Base-by-base conservation (phyloP, 179 eudicot genomes). In the Pouteria campechiana region DNA sequence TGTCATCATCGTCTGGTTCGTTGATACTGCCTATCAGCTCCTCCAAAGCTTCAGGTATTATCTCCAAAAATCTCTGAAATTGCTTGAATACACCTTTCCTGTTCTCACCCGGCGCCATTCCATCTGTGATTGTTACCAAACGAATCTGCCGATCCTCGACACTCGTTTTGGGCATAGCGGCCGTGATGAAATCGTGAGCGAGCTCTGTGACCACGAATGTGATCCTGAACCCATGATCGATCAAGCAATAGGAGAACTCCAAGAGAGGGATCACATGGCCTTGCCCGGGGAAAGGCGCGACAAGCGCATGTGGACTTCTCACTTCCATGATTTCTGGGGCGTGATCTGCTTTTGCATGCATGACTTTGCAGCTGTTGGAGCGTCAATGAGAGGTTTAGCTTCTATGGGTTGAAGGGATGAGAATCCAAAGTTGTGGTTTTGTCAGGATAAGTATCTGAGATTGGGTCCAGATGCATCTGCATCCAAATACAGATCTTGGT, bases 191-290 rank as follows among this genome's bases (percentile, higher is more conserved):
- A 6, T 5, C 10, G 31, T 41, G 46, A 22, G 12, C 25, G 31
- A 22, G 25, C 31, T 41, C 31, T 1, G 46, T 41, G 46, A 22
- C 25, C 31, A 25, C 46, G 15, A 41, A 41, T 5, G 29, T 41
- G 4, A 24, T 19, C 17, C 14, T 24, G 31, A 41, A 13, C 13
- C 31, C 17, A 4, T 41, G 32, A 6, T 5, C 7, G 46, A 7
- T 19, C 9, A 41, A 20, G 9, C 19, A 41, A 12, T 41, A 32
- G n/a, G 13, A 6, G 31, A 22, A 3, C 31, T 41, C 46, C 4
- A 41, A 15, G 17, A 41, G 4, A 32, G 46, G 46, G 25, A 41
- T 41, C 4, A 52, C 20, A 29, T 52, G 57, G 32, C 57, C 57
- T 22, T 52, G 57, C 15, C 24, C 30, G 11, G 57, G 48, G 15